A percentile compares a stretch with the other conserved stretches of the same genome.
Evolutionary conservation across 2,329 filamentous ascomycete genomes (phyloP).

Genomic region (Nothomitra cinnamomea): DNA sequence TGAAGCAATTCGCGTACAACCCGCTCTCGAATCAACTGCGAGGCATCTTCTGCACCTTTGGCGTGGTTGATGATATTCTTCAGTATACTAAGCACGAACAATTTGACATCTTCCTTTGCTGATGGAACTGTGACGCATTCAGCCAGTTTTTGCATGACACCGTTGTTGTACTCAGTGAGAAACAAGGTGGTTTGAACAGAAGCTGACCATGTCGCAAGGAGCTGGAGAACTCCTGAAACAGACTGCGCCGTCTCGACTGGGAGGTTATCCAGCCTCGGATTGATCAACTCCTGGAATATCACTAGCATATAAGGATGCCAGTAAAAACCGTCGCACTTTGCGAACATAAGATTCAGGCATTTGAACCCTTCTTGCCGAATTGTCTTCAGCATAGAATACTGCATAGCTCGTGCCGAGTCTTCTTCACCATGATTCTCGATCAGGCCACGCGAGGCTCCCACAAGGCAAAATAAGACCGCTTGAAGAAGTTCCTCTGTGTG

Average conservation of each 20-base stretch:
- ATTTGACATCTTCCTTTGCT: slow-evolving; percentile 71
- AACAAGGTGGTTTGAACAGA: slow-evolving; percentile 50
- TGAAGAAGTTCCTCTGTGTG: slow-evolving; percentile 56
- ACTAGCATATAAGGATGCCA: slow-evolving; percentile 55
- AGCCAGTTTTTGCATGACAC: slow-evolving; percentile 51
- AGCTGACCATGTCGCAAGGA: slow-evolving; percentile 68
- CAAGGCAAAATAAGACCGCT: slow-evolving; percentile 64
- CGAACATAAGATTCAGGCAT: slow-evolving; percentile 64
- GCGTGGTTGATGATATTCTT: slow-evolving; percentile 39
- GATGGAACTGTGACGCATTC: slow-evolving; percentile 55
- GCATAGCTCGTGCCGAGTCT: slow-evolving; percentile 20
- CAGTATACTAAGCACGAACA: slow-evolving; percentile 63
- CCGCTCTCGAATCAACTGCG: slow-evolving; percentile 36
- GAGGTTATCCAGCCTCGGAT: slow-evolving; percentile 60
- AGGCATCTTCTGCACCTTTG: slow-evolving; percentile 28
- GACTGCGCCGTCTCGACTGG: slow-evolving; percentile 77
- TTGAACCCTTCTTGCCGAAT: slow-evolving; percentile 62
- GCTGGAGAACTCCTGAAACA: slow-evolving; percentile 62
- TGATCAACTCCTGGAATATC: slow-evolving; percentile 60
- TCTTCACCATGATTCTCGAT: slow-evolving; percentile 18
- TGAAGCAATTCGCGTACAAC: slow-evolving; percentile 40
- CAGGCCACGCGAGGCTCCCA: slow-evolving; percentile 46
- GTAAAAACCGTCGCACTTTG: slow-evolving; percentile 49
- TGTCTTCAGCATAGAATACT: slow-evolving; percentile 43
- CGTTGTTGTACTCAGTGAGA: slow-evolving; percentile 42